These are phyloP conservation scores for Oenanthe javanica DNA, from an alignment of 140 eudicot species.

Conservation along the genomic window DNA sequence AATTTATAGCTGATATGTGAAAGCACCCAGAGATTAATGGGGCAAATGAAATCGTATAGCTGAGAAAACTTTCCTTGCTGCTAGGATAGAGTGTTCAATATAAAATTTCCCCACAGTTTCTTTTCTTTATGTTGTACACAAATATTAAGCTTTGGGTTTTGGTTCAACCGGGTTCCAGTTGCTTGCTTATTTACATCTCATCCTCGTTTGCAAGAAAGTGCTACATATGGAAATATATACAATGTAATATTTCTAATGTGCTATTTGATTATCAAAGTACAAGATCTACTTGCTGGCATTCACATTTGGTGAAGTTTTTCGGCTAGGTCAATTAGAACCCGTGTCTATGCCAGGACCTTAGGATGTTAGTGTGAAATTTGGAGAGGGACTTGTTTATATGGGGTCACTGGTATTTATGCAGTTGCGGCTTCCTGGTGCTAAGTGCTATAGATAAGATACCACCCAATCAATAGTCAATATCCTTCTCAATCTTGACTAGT, in stretches of 20 bases:
- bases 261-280: background rate
- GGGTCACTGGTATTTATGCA: too few species aligned
- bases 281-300: background rate
- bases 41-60: background rate
- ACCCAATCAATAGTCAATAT: too few species aligned
- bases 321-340: background rate
- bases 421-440: too few species aligned
- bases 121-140: background rate
- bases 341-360: background rate
- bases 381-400: too few species aligned
- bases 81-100: background rate
- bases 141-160: background rate
- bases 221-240: too few species aligned
- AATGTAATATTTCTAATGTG: too few species aligned
- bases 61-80: background rate
- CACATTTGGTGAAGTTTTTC: background rate
- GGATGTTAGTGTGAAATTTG: background rate
- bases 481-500: too few species aligned
- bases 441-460: too few species aligned
- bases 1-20: slow-evolving; percentile 1
- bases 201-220: background rate
- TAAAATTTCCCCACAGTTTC: background rate
- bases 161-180: background rate
- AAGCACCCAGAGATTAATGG: slow-evolving; percentile 12
- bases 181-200: background rate